Evolutionary conservation across 164 flowering plant genomes (phyloP).

Genomic region (Brasenia schreberi): DNA sequence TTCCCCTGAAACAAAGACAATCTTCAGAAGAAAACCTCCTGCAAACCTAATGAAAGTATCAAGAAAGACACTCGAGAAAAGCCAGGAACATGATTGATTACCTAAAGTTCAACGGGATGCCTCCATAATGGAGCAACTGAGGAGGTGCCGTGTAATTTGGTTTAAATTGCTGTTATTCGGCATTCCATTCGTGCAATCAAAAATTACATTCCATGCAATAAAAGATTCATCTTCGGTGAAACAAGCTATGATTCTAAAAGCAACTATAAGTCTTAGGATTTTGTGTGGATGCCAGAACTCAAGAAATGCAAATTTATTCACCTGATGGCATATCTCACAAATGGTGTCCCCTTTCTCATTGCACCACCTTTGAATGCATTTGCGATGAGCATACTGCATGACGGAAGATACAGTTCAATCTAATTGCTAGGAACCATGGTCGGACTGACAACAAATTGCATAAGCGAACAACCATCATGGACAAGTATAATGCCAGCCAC

Average conservation of each 20-base stretch:
- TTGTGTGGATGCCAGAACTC: no score
- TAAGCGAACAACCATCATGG: no score
- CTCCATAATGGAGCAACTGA: conserved; percentile 38
- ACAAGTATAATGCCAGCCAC: no score
- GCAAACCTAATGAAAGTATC: background rate
- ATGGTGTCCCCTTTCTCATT: conserved; percentile 81
- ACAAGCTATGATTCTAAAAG: background rate
- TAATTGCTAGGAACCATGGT: no score
- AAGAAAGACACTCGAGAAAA: no score
- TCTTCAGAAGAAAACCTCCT: background rate
- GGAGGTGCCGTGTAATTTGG: conserved; percentile 70
- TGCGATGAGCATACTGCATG: conserved; percentile 82
- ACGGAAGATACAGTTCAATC: background rate
- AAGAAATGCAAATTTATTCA: conserved; percentile 6
- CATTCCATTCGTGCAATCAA: no score
- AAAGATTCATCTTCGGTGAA: no score
- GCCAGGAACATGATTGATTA: conserved; percentile 4
- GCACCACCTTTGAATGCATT: conserved; percentile 91
- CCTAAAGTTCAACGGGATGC: conserved; percentile 52
- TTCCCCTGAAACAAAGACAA: conserved; percentile 24
- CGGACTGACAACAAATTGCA: no score
- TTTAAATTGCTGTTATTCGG: conserved; percentile 29
- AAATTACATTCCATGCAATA: background rate
- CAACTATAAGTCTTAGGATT: no score
- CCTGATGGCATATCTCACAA: conserved; percentile 92